Conservation (phyloP, 2,329 filamentous ascomycete genomes). For the Zymoseptoria tritici region DNA sequence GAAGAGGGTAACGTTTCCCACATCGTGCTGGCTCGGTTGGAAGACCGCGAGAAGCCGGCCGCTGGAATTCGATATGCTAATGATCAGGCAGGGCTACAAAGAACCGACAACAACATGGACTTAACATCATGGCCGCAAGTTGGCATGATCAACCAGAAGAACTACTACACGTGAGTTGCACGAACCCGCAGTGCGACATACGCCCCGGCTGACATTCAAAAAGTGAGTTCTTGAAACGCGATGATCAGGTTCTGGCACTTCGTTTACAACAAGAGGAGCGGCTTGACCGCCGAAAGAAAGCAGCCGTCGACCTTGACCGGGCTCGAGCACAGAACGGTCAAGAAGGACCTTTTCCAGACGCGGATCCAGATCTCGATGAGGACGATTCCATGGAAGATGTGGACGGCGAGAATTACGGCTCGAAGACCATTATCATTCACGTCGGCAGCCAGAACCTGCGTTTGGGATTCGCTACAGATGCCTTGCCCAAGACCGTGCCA, state of each 20-base stretch:
- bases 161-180: conserved; percentile 81
- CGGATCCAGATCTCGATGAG: conserved; percentile 28
- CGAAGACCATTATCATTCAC: conserved; percentile 91
- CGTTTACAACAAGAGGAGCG: conserved; percentile 82
- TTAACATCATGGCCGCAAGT: conserved; percentile 90
- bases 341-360: conserved; percentile 32
- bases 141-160: conserved; percentile 95
- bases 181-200: not conserved
- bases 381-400: conserved; percentile 53
- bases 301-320: conserved; percentile 79
- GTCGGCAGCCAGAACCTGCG: conserved; percentile 91
- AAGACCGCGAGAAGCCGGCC: conserved; percentile 13
- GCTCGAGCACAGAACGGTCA: conserved; percentile 69
- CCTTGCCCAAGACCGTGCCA: conserved; percentile 84
- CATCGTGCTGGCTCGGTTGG: not conserved
- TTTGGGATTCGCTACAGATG: conserved; percentile 92
- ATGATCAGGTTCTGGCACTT: conserved; percentile 88
- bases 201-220: not conserved
- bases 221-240: conserved; percentile 95
- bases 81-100: conserved; percentile 64
- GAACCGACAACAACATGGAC: conserved; percentile 98
- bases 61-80: conserved; percentile 18
- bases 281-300: conserved; percentile 74
- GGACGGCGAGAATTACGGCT: conserved; percentile 59
- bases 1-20: conserved; percentile 52